Base-by-base conservation (phyloP, 169 alveolate genomes). In the Cryptosporidium muris region DNA sequence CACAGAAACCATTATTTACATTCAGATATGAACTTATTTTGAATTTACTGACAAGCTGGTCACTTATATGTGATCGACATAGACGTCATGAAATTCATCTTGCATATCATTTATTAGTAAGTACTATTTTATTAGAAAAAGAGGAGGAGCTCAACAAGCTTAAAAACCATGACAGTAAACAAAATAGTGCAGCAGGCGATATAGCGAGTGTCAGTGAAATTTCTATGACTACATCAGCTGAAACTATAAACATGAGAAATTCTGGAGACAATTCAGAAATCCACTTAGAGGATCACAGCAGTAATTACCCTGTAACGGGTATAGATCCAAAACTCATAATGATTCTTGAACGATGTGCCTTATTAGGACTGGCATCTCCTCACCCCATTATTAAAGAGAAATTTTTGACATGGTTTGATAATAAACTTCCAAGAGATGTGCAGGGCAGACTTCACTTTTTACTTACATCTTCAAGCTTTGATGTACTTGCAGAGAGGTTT, bases 401-500 rank as follows among this genome's bases (percentile, higher is more conserved):
- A 38, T 14, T 74, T 2, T 34, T 74, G 51, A 58, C 34, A 7
- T 74, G 85, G 85, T 58, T 74, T 47, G 60, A 74, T 58, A 60
- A 58, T 25, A 74, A 74, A 58, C 2, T 74, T 8, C 85, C 85
- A 38, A n/a, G 4, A 45, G 85, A 74, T 74, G 12, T 74, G 14
- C 25, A 58, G 40, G 85, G 62, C 1, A 74, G 85, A 38, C 67
- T 74, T 56, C 67, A 51, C 11, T 74, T 58, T 54, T 74, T 74
- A 43, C 60, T 74, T 43, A 74, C 85, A 12, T 45, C 85, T 16
- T 34, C 85, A 1, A 74, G 51, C 42, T 74, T 74, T 74, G 85
- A 74, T 56, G 68, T 74, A 40, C 63, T 74, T 3, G 85, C 85
- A 8, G 85, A 74, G 62, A 74, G 85, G 60, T 58, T 74, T 14